Base-by-base conservation (phyloP, 805 yeast genomes). In the Cyberlindnera veronae region DNA sequence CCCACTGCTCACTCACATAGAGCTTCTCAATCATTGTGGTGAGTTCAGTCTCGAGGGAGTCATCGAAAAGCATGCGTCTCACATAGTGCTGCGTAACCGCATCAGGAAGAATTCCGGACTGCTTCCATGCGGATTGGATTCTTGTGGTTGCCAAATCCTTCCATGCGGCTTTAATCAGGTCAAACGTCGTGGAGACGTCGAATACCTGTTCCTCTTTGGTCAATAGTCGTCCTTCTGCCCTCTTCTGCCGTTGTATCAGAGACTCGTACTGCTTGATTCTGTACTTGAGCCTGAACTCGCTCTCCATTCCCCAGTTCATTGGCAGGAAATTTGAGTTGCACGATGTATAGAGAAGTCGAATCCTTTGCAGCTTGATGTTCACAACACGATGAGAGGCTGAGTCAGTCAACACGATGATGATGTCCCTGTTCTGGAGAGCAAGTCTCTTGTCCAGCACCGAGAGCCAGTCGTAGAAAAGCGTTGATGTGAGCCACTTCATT, bases 401-500 rank as follows among this genome's bases (percentile, higher is more conserved):
- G 56, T 80, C 83, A 57, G 79, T 84, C 12, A 80, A 55, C 3
- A 79, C 59, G 6, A 80, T 68, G 45, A 77, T 62, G 36, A 80
- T 76, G 42, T 76, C 75, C 39, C 84, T 61, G 18, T 68, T 62
- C 13, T 64, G 63, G 34, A 62, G 54, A 2, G 76, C 70, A 18
- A 80, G 54, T 45, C 81, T 69, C 51, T 79, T 81, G 43, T 80
- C 85, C 57, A 80, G 62, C 11, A 79, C 67, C 0, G 76, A 66
- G 22, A 80, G 54, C 72, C 83, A 80, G 48, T 79, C 78, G 47
- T 79, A 81, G 49, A 80, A 79, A 53, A 77, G 60, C 15, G 77
- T 73, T 6, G 82, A 72, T 2, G 85, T 79, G 24, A 80, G 61
- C 82, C 84, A 78, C 41, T 77, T 75, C 58, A 75, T 76, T 33